Evolutionary conservation across 805 yeast species (phyloP).

Genomic region (Pichia exigua): DNA sequence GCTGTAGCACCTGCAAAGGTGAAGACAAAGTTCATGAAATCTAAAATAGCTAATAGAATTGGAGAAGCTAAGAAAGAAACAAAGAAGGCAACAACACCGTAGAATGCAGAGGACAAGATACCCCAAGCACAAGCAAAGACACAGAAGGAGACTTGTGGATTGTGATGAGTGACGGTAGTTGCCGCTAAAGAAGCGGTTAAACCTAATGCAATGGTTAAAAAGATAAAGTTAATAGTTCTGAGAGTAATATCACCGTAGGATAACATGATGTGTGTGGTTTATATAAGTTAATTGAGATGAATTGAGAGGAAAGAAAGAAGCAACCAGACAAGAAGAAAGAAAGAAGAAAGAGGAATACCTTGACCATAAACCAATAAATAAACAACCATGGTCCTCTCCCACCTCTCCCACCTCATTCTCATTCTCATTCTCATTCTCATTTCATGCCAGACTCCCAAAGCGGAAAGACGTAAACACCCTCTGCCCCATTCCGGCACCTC

Average conservation of each 20-base stretch:
- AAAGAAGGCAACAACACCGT: conserved; percentile 72
- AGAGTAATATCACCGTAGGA: conserved; percentile 69
- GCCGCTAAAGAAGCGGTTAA: conserved; percentile 84
- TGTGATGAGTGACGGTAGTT: conserved; percentile 39
- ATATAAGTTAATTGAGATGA: background rate
- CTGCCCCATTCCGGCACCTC: background rate
- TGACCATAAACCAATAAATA: too few relatives aligned
- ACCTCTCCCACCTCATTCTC: background rate
- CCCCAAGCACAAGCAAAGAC: conserved; percentile 87
- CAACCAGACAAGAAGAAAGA: background rate
- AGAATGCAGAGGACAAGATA: conserved; percentile 68
- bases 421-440: background rate
- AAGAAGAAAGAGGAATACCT: background rate
- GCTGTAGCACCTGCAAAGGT: conserved; percentile 93
- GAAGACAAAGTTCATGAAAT: conserved; percentile 85
- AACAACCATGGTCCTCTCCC: background rate
- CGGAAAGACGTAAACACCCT: background rate
- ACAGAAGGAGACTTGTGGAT: conserved; percentile 82
- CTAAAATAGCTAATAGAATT: conserved; percentile 60
- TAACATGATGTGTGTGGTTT: conserved; percentile 27
- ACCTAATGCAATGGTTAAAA: conserved; percentile 76
- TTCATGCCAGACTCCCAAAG: background rate
- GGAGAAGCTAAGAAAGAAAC: conserved; percentile 84
- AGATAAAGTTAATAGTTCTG: conserved; percentile 67
- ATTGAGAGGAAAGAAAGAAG: background rate